These are phyloP conservation scores for Lepiota subincarnata DNA, from an alignment of 768 basidiomycete species.

Conservation along the genomic window DNA sequence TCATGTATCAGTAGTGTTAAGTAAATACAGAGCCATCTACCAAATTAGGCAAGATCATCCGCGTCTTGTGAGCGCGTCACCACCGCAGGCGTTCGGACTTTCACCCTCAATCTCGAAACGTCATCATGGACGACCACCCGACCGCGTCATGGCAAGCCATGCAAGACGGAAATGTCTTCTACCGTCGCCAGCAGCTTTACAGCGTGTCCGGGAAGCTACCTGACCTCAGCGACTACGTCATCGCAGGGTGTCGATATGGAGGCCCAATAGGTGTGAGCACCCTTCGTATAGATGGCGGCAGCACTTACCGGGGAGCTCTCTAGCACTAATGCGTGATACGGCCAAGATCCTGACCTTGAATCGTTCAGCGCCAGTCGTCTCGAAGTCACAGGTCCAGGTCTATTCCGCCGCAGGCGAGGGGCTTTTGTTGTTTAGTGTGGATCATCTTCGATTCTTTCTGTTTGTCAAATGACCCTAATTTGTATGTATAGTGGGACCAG, in stretches of 20 bases:
- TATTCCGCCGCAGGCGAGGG: slow-evolving; percentile 83
- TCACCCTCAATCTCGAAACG: not conserved
- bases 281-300: not conserved
- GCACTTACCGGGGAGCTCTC: not conserved
- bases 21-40: no score
- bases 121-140: slow-evolving; percentile 58
- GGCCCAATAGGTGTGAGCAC: slow-evolving; percentile 73
- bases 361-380: slow-evolving; percentile 47
- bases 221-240: slow-evolving; percentile 71
- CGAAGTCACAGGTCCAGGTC: slow-evolving; percentile 82
- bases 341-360: slow-evolving; percentile 75
- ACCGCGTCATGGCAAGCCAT: slow-evolving; percentile 89
- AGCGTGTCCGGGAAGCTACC: slow-evolving; percentile 75
- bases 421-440: slow-evolving; percentile 66
- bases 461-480: slow-evolving; percentile 15
- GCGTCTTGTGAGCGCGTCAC: not conserved
- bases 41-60: no score
- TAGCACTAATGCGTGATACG: slow-evolving; percentile 86
- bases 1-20: slow-evolving; percentile 14
- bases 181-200: slow-evolving; percentile 81
- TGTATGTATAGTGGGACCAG: slow-evolving; percentile 78
- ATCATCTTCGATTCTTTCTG: slow-evolving; percentile 28
- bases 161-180: slow-evolving; percentile 84
- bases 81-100: not conserved
- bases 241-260: slow-evolving; percentile 80